These are phyloP conservation scores for Shiraia sp. DNA, from an alignment of 2,329 filamentous ascomycete genomes.

Conservation along the genomic window DNA sequence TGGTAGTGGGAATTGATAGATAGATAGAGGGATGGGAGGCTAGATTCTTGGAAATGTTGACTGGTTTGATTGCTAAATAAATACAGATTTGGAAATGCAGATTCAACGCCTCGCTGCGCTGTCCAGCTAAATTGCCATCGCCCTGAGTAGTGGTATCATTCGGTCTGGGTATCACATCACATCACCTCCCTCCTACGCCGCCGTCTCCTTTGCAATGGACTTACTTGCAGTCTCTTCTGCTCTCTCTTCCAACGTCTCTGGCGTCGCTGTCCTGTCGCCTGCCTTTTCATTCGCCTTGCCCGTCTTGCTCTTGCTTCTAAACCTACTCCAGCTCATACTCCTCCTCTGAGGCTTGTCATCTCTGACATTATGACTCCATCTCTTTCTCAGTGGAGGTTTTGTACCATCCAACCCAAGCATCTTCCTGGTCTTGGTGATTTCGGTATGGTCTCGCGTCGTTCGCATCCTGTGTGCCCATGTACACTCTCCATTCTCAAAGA, in stretches of 20 bases:
- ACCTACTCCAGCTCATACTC: conserved; percentile 33
- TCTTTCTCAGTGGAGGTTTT: conserved; percentile 34
- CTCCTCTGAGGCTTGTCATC: conserved; percentile 23
- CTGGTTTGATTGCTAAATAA: too few relatives aligned
- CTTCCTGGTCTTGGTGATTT: conserved; percentile 68
- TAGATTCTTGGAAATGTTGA: too few relatives aligned
- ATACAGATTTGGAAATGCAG: too few relatives aligned
- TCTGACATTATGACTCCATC: conserved; percentile 41
- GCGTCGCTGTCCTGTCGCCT: conserved; percentile 18
- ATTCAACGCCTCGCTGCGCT: too few relatives aligned
- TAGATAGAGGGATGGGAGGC: too few relatives aligned
- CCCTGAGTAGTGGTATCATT: too few relatives aligned
- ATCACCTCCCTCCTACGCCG: neutral
- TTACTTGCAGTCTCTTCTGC: conserved; percentile 9
- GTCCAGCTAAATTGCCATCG: too few relatives aligned
- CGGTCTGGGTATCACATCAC: too few relatives aligned
- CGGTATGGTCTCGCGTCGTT: conserved; percentile 76
- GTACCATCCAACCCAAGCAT: conserved; percentile 56
- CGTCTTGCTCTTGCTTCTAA: conserved; percentile 31
- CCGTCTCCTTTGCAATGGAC: conserved; percentile 7
- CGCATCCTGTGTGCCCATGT: conserved; percentile 84
- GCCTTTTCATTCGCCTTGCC: conserved; percentile 15
- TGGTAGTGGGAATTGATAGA: too few relatives aligned
- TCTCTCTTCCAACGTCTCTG: conserved; percentile 25
- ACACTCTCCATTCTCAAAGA: conserved; percentile 72